These are phyloP conservation scores for Rhodotorula babjevae DNA, from an alignment of 768 basidiomycete species.

Conservation along the genomic window DNA sequence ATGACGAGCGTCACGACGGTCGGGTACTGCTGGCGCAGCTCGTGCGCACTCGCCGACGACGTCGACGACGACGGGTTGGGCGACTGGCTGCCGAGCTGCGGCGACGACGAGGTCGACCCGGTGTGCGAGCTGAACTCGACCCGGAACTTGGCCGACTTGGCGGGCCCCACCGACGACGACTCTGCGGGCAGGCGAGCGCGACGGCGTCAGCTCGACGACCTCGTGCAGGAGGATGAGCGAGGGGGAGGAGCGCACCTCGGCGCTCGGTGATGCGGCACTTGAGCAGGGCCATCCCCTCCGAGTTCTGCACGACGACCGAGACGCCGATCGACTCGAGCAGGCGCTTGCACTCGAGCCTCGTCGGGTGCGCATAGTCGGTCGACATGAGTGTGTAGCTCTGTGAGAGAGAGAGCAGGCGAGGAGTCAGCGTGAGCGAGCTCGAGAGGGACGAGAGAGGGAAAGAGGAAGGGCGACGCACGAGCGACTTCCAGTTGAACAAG, in stretches of 20 bases:
- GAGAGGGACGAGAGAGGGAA: slow-evolving; percentile 44
- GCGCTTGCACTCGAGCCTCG: slow-evolving; percentile 67
- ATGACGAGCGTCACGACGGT: slow-evolving; percentile 65
- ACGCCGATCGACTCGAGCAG: slow-evolving; percentile 69
- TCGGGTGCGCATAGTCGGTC: slow-evolving; percentile 53
- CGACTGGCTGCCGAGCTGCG: slow-evolving; percentile 4
- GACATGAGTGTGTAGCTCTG: slow-evolving; percentile 49
- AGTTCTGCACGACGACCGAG: slow-evolving; percentile 61
- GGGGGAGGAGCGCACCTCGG: slow-evolving; percentile 46
- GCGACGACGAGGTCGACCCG: slow-evolving; percentile 15
- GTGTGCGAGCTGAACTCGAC: slow-evolving; percentile 60
- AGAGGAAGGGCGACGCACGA: slow-evolving; percentile 59
- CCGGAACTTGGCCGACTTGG: slow-evolving; percentile 74
- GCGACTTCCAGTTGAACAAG: slow-evolving; percentile 78
- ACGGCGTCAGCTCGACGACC: too few relatives aligned
- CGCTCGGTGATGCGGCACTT: slow-evolving; percentile 72
- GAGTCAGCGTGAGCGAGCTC: too few relatives aligned
- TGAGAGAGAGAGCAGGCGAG: not conserved
- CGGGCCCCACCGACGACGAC: slow-evolving; percentile 42
- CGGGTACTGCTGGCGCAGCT: slow-evolving; percentile 50
- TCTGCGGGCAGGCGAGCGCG: slow-evolving; percentile 31
- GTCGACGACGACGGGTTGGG: slow-evolving; percentile 1
- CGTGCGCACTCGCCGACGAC: not conserved
- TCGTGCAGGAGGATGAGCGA: slow-evolving; percentile 13
- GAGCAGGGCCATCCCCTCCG: slow-evolving; percentile 62